Conservation (phyloP, 2,329 filamentous ascomycete species). For the Cryphonectria naterciae region DNA sequence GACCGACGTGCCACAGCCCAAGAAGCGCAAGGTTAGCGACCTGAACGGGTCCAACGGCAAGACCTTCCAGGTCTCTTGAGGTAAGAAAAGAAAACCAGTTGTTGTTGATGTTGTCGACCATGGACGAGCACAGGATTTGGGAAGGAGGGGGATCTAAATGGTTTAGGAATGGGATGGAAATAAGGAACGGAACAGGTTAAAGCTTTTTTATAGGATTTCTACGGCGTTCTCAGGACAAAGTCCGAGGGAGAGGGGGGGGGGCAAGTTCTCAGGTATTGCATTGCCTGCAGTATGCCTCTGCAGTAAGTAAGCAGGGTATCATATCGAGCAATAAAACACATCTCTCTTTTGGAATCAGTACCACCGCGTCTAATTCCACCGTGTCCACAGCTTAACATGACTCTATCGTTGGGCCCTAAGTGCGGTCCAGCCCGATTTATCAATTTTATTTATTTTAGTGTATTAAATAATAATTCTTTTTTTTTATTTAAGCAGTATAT, state of each 20-base stretch:
- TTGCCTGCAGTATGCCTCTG: not conserved
- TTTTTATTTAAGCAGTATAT: no score
- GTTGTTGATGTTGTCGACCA: not conserved
- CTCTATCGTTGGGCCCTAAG: no score
- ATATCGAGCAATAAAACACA: not conserved
- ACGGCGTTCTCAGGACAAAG: not conserved
- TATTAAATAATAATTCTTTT: no score
- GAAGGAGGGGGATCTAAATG: not conserved
- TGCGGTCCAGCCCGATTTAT: no score
- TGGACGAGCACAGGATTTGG: conserved; percentile 5
- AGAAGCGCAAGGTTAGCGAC: conserved; percentile 24
- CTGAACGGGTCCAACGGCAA: conserved; percentile 9
- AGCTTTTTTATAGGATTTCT: not conserved
- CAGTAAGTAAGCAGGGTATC: not conserved
- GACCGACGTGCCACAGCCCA: conserved; percentile 37
- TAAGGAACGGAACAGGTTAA: not conserved
- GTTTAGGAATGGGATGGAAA: not conserved
- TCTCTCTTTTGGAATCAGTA: not conserved
- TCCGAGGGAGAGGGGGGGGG: no score
- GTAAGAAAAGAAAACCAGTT: not conserved
- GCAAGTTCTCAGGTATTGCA: not conserved
- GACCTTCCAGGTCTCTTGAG: conserved; percentile 17
- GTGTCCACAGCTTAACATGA: no score
- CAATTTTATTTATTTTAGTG: no score
- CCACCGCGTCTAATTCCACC: no score